A percentile compares a stretch with the other conserved stretches of the same genome.
These are phyloP conservation scores for Colletotrichum sp. DNA, from an alignment of 2,329 filamentous ascomycete species.

Conservation along the genomic window DNA sequence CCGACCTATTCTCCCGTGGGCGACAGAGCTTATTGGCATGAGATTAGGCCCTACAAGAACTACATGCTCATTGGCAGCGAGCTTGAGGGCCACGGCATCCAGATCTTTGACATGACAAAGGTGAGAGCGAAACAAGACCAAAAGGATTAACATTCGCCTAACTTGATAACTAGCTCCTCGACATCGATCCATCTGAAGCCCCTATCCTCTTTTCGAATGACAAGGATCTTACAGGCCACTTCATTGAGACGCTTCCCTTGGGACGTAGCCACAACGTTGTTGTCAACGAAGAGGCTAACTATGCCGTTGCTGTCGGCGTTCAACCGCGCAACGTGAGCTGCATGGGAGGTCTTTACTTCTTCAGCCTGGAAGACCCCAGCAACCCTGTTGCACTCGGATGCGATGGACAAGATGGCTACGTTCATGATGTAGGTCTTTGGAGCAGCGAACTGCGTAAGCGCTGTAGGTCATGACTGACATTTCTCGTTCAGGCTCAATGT, in stretches of 20 bases:
- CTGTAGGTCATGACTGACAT: not conserved
- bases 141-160: accelerated
- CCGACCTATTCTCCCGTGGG: constrained; percentile 17
- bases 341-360: constrained; percentile 56
- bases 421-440: constrained; percentile 45
- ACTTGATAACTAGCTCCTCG: constrained; percentile 33
- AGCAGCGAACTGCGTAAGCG: not conserved
- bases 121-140: not conserved
- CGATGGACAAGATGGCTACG: constrained; percentile 57
- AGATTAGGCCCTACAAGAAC: constrained; percentile 37
- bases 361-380: constrained; percentile 55
- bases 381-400: constrained; percentile 58
- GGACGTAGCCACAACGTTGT: constrained; percentile 56
- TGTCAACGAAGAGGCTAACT: constrained; percentile 49
- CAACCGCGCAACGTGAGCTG: constrained; percentile 40
- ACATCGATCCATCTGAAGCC: constrained; percentile 39
- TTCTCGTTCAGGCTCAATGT: constrained; percentile 54
- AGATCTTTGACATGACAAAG: constrained; percentile 66
- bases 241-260: constrained; percentile 29
- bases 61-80: constrained; percentile 40
- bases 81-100: constrained; percentile 56
- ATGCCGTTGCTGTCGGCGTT: constrained; percentile 45
- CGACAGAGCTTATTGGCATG: constrained; percentile 32
- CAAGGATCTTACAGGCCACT: constrained; percentile 33
- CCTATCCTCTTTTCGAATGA: constrained; percentile 31